Evolutionary conservation across 148 eudicot genomes (phyloP), one percentile per base, ranked within the genome.

Genomic region (Limonium bicolor): DNA sequence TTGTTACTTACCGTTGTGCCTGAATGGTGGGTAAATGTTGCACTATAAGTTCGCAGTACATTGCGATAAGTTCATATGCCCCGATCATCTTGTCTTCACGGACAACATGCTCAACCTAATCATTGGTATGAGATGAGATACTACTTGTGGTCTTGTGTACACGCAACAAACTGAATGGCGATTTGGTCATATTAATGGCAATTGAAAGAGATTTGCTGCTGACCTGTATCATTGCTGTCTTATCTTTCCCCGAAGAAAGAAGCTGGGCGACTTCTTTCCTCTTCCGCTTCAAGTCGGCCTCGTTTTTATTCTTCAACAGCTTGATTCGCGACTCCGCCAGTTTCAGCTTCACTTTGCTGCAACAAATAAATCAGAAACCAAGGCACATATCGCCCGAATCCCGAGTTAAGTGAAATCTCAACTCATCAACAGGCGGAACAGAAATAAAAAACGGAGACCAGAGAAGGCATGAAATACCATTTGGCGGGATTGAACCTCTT

Each of bases 51-150:
- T 85, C 99, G 50, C 82, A 85, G 42, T 92, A 92, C 54, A 92
- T 62, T 65, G 69, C 82, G 50, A 92, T 61, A 59, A 85, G 76
- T 25, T 85, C 95, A 58, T 64, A 92, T 26, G 99, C 99, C 36
- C 77, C 82, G 48, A 78, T 59, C 38, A 56, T 75, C 76, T 92
- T 92, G 82, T 85, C 82, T 60, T 92, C 99, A 67, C 99, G 63
- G 47, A 85, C 69, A 30, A 78, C 93, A 73, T 92, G 95, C 58
- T 92, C 95, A 59, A 92, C 99, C 99, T 92, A 72, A 64, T 22
- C n/a, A n/a, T n/a, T n/a, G n/a, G n/a, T n/a, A n/a, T n/a, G n/a
- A n/a, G n/a, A n/a, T n/a, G n/a, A n/a, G n/a, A n/a, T n/a, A n/a
- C n/a, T n/a, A n/a, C n/a, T n/a, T n/a, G n/a, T n/a, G n/a, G n/a